Evolutionary conservation across 2,329 filamentous ascomycete genomes (phyloP), one percentile per base, ranked within the genome.

Genomic region (Sporothrix phasma): DNA sequence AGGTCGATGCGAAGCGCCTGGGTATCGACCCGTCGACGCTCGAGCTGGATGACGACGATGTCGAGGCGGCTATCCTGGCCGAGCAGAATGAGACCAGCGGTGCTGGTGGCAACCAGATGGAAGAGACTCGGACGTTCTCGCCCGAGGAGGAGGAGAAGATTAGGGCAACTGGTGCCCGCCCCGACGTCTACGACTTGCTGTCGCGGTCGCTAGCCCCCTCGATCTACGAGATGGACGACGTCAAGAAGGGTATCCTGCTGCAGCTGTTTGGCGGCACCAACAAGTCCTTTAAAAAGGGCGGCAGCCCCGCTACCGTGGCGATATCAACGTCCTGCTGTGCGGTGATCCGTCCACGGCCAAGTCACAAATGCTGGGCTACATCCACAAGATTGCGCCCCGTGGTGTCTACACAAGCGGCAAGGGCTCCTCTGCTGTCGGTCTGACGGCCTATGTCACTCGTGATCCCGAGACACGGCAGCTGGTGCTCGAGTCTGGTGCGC

Each of bases 201-300:
- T 84, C 94, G 19, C 86, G 93, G 43, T 97, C 93, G 1, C 80
- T 99, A 31, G 94, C 94, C 2, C 94, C 94, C 15, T 97, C 92
- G 66, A 88, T 99, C 71, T 97, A 95, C 77, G 94, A 99, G 76
- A 89, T 96, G 87, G 94, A 99, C 69, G 94, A 99, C 71, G 92
- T 97, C 56, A 99, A 99, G 81, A 99, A 99, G 77, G 94, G 94
- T 11, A 97, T 99, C 67, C 80, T 99, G 11, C 85, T 99, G 3
- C 94, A 99, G 72, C 84, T 99, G 46, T 99, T 99, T 73, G 93
- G 94, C 43, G 94, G 94, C 64, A 96, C 94, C 39, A 99, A 99
- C 80, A 99, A 99, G 78, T 90, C 90, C 0, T 99, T 99, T 75
- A 85, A 96, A 65, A 97, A 97, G 76, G 94, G 94, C 64, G 94